Conservation (phyloP, 768 basidiomycete genomes). For the Rhodotorula paludigena region DNA sequence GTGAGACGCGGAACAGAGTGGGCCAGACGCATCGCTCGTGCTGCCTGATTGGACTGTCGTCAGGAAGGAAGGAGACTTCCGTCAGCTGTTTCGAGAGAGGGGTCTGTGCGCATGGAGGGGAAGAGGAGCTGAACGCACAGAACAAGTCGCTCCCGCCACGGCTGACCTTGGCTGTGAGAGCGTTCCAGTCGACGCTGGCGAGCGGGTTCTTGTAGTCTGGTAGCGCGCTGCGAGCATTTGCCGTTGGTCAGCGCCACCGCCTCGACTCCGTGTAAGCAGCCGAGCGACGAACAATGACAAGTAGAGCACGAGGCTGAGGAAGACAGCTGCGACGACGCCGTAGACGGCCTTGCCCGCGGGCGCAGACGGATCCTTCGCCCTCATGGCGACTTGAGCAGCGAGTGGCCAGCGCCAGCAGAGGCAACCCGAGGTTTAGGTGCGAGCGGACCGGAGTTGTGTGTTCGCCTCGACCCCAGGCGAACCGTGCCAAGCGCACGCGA, state of each 20-base stretch:
- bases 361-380: background rate
- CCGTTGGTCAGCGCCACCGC: background rate
- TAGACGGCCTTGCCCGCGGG: background rate
- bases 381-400: background rate
- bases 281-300: background rate
- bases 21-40: too few species aligned
- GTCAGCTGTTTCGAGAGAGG: too few species aligned
- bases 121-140: background rate
- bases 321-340: background rate
- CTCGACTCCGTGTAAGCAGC: too few species aligned
- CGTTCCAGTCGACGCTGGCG: too few species aligned
- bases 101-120: too few species aligned
- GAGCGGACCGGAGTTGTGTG: too few species aligned
- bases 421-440: too few species aligned
- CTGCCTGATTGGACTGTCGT: background rate
- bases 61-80: too few species aligned
- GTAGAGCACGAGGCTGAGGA: background rate
- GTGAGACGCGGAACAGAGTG: too few species aligned
- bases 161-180: background rate
- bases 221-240: background rate
- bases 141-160: background rate
- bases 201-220: background rate
- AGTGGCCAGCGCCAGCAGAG: too few species aligned
- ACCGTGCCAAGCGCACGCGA: background rate
- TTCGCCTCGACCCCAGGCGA: background rate